These are phyloP conservation scores for Posidonia australis DNA, from an alignment of 106 monocot genomes.

Conservation along the genomic window DNA sequence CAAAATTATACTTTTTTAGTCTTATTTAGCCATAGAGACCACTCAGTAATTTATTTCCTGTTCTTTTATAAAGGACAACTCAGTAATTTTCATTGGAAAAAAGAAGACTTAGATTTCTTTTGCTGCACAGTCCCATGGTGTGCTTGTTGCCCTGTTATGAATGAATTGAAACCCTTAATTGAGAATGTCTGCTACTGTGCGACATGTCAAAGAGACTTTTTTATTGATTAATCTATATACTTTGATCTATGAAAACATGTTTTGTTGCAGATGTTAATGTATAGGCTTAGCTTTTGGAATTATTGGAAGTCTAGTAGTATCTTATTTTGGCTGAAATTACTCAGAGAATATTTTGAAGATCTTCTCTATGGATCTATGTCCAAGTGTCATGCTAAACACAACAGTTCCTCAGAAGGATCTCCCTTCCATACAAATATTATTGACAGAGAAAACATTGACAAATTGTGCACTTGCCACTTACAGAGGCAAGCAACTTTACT, in stretches of 20 bases:
- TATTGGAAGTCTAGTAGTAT: conserved; percentile 26
- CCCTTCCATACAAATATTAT: conserved; percentile 45
- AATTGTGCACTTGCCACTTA: conserved; percentile 34
- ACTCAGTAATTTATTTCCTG: too few relatives aligned
- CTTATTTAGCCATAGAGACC: too few relatives aligned
- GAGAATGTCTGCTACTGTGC: too few relatives aligned
- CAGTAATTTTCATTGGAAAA: too few relatives aligned
- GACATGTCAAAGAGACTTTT: neutral
- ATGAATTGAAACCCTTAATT: too few relatives aligned
- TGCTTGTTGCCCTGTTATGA: too few relatives aligned
- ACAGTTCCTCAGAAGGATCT: conserved; percentile 49
- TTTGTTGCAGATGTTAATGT: conserved; percentile 72
- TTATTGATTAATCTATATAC: neutral
- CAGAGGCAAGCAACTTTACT: conserved; percentile 59
- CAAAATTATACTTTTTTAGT: too few relatives aligned
- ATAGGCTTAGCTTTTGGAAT: conserved; percentile 40
- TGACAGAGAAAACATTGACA: conserved; percentile 13
- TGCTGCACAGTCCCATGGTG: too few relatives aligned
- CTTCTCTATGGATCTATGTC: conserved; percentile 35
- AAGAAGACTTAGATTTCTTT: too few relatives aligned
- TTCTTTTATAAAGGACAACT: too few relatives aligned
- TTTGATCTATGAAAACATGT: neutral
- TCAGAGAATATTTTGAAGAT: conserved; percentile 58
- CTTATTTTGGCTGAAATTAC: conserved; percentile 41
- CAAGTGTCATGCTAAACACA: conserved; percentile 12